Base-by-base conservation (phyloP, 208 protist genomes). In the Acanthamoeba pearcei region DNA sequence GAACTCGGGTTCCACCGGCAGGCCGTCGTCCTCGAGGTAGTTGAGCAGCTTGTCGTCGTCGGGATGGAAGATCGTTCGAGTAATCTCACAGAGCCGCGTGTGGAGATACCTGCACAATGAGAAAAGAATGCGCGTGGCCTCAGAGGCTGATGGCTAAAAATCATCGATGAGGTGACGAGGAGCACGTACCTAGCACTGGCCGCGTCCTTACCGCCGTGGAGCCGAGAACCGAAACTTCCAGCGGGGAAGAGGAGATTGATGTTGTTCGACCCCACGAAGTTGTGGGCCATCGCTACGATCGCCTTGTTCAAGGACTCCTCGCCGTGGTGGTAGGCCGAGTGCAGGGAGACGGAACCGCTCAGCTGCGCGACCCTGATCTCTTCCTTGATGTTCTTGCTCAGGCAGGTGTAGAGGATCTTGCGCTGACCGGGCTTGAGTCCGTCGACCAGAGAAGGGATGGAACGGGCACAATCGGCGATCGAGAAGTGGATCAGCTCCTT, bases 401-500 rank as follows among this genome's bases (percentile, higher is more conserved):
- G 99, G 96, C 98, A 99, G n/a, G 97, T 96, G 96, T 99, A 99
- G 46, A 99, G 95, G 62, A 99, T 99, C 96, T 99, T 99, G 78
- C 99, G 97, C 95, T 99, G 99, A 0, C 98, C 99, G 9, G 99
- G 99, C 96, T 99, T 99, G 68, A 99, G 97, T 46, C 99, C 99
- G 96, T 99, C 99, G 0, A 99, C 97, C 6, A 99, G 42, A 0
- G 96, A 98, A 13, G 98, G 98, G 95, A 99, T 99, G 2, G 98
- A 98, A 68, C 99, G 96, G 35, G 95, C 98, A 97, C 98, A 99
- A 95, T 99, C 99, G 1, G 97, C 98, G 90, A 99, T 98, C 51
- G 99, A 99, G 96, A 99, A 99, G 70, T 99, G 97, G 95, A 99
- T 99, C 32, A 99, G 98, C 97, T 99, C 99, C 96, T 99, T 99